Evolutionary conservation across 2,329 filamentous ascomycete genomes (phyloP), one percentile per base, ranked within the genome.

Genomic region (Ilyonectria sp.): DNA sequence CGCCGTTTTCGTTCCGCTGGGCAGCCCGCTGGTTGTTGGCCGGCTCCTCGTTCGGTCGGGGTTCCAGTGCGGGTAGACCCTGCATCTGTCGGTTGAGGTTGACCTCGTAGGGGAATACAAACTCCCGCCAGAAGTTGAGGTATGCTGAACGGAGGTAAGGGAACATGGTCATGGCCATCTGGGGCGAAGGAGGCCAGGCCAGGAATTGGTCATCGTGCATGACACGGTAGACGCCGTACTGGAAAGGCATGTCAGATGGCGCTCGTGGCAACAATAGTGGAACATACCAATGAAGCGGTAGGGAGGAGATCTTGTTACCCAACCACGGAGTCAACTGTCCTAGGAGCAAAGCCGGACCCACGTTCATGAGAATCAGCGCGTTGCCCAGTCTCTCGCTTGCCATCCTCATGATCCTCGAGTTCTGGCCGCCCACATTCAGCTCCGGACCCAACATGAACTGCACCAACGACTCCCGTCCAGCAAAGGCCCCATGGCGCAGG

Each of bases 101-200:
- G 46, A 78, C 79, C 74, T 90, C 87, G 29, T 86, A 81, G 1
- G 79, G 78, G 9, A 82, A 80, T 31, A 87, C 82, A 26, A 88
- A 74, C 56, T 82, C 80, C 31, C 80, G 81, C 74, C 86, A 86
- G 3, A 88, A 46, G 59, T 80, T 81, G 67, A 81, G 80, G 74
- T 90, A 88, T 9, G 84, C 69, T 47, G 79, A 79, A 37, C 81
- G 80, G 4, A 84, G 75, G 49, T 83, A 83, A 0, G 88, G 88
- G 68, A 88, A 84, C 3, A 85, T 68, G 1, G 84, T 80, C 58
- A 89, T 76, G n/a, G 83, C 85, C 65, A 87, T 84, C 44, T 83
- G 81, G 1, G 86, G 84, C 0, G 86, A 85, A 0, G 87, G 87
- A 1, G 88, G 87, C 87, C 87, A 90, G 15, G 77, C 74, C 21